phyloP scores from a whole-genome alignment of 2,329 filamentous ascomycete species.

The Dothideomycetidae sp. region DNA sequence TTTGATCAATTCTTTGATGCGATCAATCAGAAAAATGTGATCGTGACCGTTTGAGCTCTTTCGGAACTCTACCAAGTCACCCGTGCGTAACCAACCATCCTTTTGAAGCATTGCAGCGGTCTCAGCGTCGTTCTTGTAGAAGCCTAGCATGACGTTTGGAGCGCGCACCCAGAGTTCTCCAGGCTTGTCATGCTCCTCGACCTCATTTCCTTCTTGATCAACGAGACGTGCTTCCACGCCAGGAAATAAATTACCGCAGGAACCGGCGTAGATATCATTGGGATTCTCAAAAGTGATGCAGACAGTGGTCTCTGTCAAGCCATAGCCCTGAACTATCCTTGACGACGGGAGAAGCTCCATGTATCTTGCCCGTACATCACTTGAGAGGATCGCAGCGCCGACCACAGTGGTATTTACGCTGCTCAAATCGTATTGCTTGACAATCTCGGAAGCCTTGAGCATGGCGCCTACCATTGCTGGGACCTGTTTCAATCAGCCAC shows the following conservation, averaged over 20 bases:
- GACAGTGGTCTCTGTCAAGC: not conserved
- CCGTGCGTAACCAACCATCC: conserved; percentile 16
- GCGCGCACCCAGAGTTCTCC: conserved; percentile 31
- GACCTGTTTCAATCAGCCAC: not conserved
- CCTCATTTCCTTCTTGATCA: conserved; percentile 11
- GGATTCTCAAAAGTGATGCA: not conserved
- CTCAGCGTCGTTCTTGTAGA: conserved; percentile 21
- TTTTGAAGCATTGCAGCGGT: conserved; percentile 14
- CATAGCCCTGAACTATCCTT: conserved; percentile 3
- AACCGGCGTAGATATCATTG: not conserved
- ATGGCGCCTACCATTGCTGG: not conserved
- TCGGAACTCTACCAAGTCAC: conserved; percentile 27
- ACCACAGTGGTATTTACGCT: not conserved
- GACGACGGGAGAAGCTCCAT: not conserved
- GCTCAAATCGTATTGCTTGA: not conserved
- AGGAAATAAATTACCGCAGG: not conserved
- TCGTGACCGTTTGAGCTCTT: not conserved
- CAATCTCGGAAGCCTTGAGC: not conserved
- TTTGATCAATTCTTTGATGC: conserved; percentile 25
- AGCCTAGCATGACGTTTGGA: conserved; percentile 28
- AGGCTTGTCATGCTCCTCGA: conserved; percentile 17
- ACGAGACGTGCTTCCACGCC: not conserved
- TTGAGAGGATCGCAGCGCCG: not conserved
- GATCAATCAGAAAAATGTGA: conserved; percentile 20
- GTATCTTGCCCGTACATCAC: not conserved